Percentiles rank a stretch among this genome's conserved stretches.
These are phyloP conservation scores for Lodderomyces oxycetoniae DNA, from an alignment of 1,139 yeast genomes.

Conservation along the genomic window DNA sequence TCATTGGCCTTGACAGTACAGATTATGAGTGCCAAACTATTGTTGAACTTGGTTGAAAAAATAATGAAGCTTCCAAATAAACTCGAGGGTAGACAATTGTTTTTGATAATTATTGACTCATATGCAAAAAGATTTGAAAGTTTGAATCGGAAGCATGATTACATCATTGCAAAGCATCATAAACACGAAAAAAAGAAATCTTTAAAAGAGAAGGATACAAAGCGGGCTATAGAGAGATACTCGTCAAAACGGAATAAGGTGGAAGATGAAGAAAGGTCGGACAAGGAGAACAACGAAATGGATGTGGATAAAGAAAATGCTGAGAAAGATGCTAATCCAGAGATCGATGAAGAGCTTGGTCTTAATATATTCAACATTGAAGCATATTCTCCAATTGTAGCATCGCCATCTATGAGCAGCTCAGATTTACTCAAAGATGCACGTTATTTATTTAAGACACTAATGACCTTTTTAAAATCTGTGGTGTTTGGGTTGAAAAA, in stretches of 20 bases:
- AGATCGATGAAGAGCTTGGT: slow-evolving; percentile 9
- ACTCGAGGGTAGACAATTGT: slow-evolving; percentile 78
- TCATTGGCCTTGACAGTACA: slow-evolving; percentile 87
- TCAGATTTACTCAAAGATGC: slow-evolving; percentile 83
- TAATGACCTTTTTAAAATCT: slow-evolving; percentile 86
- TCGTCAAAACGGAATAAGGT: slow-evolving; percentile 20
- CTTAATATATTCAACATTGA: slow-evolving; percentile 38
- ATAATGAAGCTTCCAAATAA: slow-evolving; percentile 80
- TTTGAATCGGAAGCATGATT: slow-evolving; percentile 65
- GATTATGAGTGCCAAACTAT: slow-evolving; percentile 91
- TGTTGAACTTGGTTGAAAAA: slow-evolving; percentile 83
- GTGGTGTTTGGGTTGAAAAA: slow-evolving; percentile 85
- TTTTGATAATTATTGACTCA: slow-evolving; percentile 79
- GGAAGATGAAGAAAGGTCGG: slow-evolving; percentile 8
- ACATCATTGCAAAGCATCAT: slow-evolving; percentile 60
- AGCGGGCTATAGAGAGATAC: slow-evolving; percentile 39
- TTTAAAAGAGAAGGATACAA: slow-evolving; percentile 41
- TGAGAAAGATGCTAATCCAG: slow-evolving; percentile 5
- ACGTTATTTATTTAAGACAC: slow-evolving; percentile 77
- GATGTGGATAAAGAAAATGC: slow-evolving; percentile 16
- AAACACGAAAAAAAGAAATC: slow-evolving; percentile 44
- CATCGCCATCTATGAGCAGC: slow-evolving; percentile 34
- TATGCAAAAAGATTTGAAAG: slow-evolving; percentile 80
- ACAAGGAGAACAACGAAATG: slow-evolving; percentile 15
- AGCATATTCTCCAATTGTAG: slow-evolving; percentile 36